A percentile compares a stretch with the other conserved stretches of the same genome.
phyloP scores from a whole-genome alignment of 257 asterid species.

The Salvia rosmarinus region DNA sequence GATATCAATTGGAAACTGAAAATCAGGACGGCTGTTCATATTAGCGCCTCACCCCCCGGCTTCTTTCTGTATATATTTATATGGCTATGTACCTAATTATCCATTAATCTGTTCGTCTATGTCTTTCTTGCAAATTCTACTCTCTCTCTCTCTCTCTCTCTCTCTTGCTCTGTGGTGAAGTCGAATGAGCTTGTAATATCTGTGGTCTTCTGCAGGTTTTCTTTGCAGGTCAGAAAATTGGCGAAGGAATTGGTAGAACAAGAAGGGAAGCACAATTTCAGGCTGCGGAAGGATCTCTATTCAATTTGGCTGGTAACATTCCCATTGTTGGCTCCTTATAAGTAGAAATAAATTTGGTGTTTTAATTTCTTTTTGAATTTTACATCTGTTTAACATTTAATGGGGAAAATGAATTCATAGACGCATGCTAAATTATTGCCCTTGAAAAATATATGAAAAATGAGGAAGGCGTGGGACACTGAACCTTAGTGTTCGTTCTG shows the following conservation, averaged over 20 bases:
- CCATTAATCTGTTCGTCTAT: neutral
- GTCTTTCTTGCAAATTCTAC: conserved; percentile 26
- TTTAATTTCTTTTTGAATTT: conserved; percentile 7
- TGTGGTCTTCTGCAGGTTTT: conserved; percentile 58
- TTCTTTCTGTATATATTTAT: neutral
- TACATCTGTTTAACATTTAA: too few relatives aligned
- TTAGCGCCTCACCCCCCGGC: neutral
- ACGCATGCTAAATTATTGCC: conserved; percentile 8
- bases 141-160: too few relatives aligned
- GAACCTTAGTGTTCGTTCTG: conserved; percentile 17
- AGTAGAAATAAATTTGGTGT: conserved; percentile 22
- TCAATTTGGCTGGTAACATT: conserved; percentile 79
- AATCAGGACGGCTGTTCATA: neutral
- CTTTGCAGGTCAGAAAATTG: conserved; percentile 88
- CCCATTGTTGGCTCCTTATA: conserved; percentile 25
- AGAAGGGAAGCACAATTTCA: conserved; percentile 83
- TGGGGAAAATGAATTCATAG: neutral
- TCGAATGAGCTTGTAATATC: conserved; percentile 24
- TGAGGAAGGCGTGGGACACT: neutral
- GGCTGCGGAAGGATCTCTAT: conserved; percentile 83
- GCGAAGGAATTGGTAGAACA: conserved; percentile 85
- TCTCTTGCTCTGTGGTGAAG: neutral
- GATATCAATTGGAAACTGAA: conserved; percentile 21
- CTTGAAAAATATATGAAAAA: conserved; percentile 11
- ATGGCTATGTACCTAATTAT: neutral